Percentiles rank a stretch among this genome's conserved stretches.
These are phyloP conservation scores for Chionographis japonica DNA, from an alignment of 106 monocot species.

Conservation along the genomic window DNA sequence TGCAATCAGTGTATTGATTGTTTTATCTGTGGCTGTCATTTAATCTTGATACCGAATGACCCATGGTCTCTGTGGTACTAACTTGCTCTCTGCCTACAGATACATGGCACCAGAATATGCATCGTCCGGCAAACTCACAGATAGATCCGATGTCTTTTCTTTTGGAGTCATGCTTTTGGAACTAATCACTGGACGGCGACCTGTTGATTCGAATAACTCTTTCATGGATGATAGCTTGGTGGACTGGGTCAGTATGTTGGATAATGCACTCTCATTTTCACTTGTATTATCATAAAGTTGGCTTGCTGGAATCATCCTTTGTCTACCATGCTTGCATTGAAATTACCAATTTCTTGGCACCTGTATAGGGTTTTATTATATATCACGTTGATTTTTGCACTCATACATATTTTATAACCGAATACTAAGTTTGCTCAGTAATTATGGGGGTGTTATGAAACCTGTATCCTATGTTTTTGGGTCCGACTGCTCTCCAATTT, in stretches of 20 bases:
- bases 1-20: background rate
- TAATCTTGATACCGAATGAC: background rate
- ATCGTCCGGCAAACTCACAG: conserved; percentile 42
- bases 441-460: no score
- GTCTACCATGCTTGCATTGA: background rate
- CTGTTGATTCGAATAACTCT: conserved; percentile 36
- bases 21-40: background rate
- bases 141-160: conserved; percentile 34
- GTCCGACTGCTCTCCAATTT: no score
- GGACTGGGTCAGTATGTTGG: conserved; percentile 36
- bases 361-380: no score
- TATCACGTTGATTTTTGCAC: no score
- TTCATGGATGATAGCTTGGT: conserved; percentile 61
- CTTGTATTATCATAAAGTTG: background rate
- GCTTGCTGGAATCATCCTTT: background rate
- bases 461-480: no score
- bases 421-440: no score
- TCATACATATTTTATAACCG: no score
- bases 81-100: conserved; percentile 9
- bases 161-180: conserved; percentile 61
- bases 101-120: conserved; percentile 43
- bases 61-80: background rate
- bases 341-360: no score
- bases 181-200: conserved; percentile 47
- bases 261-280: no score